phyloP scores from a whole-genome alignment of 116 monocot species.

The Iris pallida region DNA sequence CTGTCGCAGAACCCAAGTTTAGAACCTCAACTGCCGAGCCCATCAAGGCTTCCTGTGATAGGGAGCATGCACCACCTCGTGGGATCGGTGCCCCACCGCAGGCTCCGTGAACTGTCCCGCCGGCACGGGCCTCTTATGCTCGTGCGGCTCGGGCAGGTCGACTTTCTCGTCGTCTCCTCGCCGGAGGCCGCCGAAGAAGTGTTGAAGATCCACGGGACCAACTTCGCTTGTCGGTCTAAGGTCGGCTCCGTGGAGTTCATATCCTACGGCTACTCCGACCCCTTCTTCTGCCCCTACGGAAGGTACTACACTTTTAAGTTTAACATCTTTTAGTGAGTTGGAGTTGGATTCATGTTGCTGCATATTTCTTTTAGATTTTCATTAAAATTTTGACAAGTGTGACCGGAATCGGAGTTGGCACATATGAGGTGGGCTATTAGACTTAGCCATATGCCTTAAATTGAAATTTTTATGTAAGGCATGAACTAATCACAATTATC shows the following conservation, averaged over 20 bases:
- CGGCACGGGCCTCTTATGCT: not conserved
- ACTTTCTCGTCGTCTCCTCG: not conserved
- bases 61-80: not conserved
- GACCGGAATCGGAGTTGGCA: too few species aligned
- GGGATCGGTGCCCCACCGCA: not conserved
- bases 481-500: too few species aligned
- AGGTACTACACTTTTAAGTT: too few species aligned
- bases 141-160: not conserved
- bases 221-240: not conserved
- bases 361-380: too few species aligned
- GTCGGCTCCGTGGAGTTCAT: not conserved
- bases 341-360: too few species aligned
- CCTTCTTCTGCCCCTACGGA: not conserved
- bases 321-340: too few species aligned
- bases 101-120: not conserved
- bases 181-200: not conserved
- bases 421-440: too few species aligned
- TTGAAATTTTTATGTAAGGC: too few species aligned
- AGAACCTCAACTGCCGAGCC: not conserved
- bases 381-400: too few species aligned
- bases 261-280: not conserved
- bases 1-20: not conserved
- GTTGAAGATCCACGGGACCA: not conserved
- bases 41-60: not conserved
- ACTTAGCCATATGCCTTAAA: too few species aligned